Percentiles rank a stretch among this genome's conserved stretches.
These are phyloP conservation scores for Fagus sylvatica DNA, from an alignment of 306 rosid genomes.

Conservation along the genomic window DNA sequence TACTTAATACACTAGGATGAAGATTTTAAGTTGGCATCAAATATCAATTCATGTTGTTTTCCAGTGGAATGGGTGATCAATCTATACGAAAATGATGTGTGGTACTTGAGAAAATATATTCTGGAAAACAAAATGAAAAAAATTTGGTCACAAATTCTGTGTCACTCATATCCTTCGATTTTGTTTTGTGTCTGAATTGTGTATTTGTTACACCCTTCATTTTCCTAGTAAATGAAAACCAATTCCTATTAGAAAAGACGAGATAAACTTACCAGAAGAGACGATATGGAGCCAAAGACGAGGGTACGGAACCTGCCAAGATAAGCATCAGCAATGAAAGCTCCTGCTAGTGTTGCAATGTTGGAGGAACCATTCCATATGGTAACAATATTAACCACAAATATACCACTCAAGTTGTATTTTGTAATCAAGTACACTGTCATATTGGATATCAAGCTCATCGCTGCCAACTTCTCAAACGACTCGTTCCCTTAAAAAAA, in stretches of 20 bases:
- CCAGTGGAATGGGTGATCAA: too few species aligned
- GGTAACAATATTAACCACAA: slow-evolving; percentile 59
- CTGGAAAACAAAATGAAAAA: neutral
- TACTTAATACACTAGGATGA: too few species aligned
- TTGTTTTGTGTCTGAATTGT: too few species aligned
- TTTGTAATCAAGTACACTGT: slow-evolving; percentile 49
- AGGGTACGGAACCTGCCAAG: slow-evolving; percentile 75
- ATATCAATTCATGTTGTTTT: too few species aligned
- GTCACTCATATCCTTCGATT: too few species aligned
- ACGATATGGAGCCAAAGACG: slow-evolving; percentile 55
- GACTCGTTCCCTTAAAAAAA: slow-evolving; percentile 61
- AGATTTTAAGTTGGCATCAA: too few species aligned
- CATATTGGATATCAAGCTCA: slow-evolving; percentile 74
- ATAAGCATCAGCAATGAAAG: slow-evolving; percentile 75
- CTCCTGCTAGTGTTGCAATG: slow-evolving; percentile 61
- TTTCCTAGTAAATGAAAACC: neutral
- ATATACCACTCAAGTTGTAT: slow-evolving; percentile 57
- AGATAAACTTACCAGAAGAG: slow-evolving; percentile 56
- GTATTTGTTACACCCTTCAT: too few species aligned
- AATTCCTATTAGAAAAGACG: neutral
- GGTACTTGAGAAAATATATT: neutral
- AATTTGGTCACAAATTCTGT: too few species aligned
- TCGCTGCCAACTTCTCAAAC: slow-evolving; percentile 87
- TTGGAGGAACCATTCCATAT: slow-evolving; percentile 79
- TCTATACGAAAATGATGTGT: neutral